Evolutionary conservation across 495 filamentous ascomycete species (phyloP).

Genomic region (Aeminium ludgeri): DNA sequence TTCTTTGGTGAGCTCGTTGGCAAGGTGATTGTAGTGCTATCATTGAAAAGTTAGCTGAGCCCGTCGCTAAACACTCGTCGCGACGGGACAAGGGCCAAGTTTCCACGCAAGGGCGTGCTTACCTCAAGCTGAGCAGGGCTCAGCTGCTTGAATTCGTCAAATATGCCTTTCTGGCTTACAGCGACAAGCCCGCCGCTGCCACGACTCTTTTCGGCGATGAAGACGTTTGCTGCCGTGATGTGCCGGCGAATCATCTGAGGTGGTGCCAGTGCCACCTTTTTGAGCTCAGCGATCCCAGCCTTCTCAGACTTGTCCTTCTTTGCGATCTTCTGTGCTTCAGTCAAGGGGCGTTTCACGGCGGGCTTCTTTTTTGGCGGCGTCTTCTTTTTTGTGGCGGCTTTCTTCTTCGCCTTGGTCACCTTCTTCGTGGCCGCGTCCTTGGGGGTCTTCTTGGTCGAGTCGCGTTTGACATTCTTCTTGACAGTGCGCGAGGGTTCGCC

Average conservation of each 20-base stretch:
- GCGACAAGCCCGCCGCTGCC: no score
- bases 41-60: constrained; percentile 1
- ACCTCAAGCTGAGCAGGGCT: constrained; percentile 19
- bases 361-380: constrained; percentile 4
- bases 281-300: constrained; percentile 15
- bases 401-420: constrained; percentile 6
- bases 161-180: not conserved
- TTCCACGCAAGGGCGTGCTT: not conserved
- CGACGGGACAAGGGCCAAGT: no score
- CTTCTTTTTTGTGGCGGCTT: constrained; percentile 3
- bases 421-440: constrained; percentile 8
- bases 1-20: constrained; percentile 30
- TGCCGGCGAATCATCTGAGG: not conserved
- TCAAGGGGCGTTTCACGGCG: constrained; percentile 7
- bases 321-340: constrained; percentile 8
- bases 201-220: constrained; percentile 11
- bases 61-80: no score
- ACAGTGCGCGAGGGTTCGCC: constrained; percentile 12
- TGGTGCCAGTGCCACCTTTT: constrained; percentile 10
- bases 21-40: constrained; percentile 35
- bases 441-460: constrained; percentile 1
- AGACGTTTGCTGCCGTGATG: constrained; percentile 13
- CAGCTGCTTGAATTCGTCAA: constrained; percentile 11
- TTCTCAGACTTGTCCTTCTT: constrained; percentile 1
- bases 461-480: constrained; percentile 10